Evolutionary conservation across 352 stramenopile genomes (phyloP), one percentile per base, ranked within the genome.

Genomic region (Pythium insidiosum): DNA sequence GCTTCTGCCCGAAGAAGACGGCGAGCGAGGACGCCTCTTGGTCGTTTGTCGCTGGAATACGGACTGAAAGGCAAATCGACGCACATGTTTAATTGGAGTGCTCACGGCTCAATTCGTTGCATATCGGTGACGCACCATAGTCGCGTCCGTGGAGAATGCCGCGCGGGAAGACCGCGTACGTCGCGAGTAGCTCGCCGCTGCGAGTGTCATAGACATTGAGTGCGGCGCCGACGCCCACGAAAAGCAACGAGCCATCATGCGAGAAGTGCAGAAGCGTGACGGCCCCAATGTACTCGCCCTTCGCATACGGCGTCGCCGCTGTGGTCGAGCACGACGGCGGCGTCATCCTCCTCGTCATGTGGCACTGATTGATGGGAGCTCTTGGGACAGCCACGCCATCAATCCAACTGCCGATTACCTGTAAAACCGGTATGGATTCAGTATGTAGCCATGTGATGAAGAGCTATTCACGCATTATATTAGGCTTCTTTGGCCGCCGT

Each of bases 201-300:
- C 51, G 36, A 7, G 58, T 73, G 21, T 74, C 63, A 41, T 90
- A 94, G 26, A 84, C 37, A 44, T 77, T 88, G 25, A 93, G 16
- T 7, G 61, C 73, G 15, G 69, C 41, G 1, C 82, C 82, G 12
- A 87, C 68, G 31, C 75, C 79, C 4, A 84, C 78, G 47, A 84
- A 90, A 4, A 94, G 58, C 23, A 92, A 24, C 35, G 66, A 76
- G 2, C 78, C 80, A 55, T 85, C 58, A 3, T 40, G 34, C 1
- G 78, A 88, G 60, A 93, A 94, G 25, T 66, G 61, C 36, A 90
- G 53, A 38, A 89, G 61, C 52, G 82, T 93, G 42, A 94, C 82
- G n/a, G 82, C 75, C 43, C 82, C 80, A 15, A 91, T 43, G 57
- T 81, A 91, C 50, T 86, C 73, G 45, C 72, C 63, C 57, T 91